Evolutionary conservation across 2,329 filamentous ascomycete species (phyloP).

Genomic region (Didymella pinodella): DNA sequence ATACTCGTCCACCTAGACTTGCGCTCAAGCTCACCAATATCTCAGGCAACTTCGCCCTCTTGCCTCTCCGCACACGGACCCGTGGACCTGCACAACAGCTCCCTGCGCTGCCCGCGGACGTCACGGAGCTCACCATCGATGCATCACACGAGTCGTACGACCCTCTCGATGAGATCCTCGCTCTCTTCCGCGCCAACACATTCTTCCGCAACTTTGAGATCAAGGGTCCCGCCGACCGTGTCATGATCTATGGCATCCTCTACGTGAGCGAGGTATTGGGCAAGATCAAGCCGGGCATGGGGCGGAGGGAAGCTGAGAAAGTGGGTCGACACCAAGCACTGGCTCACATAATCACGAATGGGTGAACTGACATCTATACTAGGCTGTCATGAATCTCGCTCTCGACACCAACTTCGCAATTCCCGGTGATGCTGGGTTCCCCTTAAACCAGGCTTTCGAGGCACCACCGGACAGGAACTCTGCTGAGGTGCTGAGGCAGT

Average conservation of each 20-base stretch:
- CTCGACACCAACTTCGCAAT: conserved; percentile 93
- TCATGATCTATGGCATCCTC: conserved; percentile 95
- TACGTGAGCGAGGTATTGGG: conserved; percentile 89
- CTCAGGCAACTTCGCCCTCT: conserved; percentile 88
- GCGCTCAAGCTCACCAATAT: conserved; percentile 8
- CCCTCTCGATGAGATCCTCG: conserved; percentile 90
- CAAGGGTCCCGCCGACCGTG: conserved; percentile 90
- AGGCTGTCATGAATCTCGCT: conserved; percentile 89
- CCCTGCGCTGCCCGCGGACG: conserved; percentile 60
- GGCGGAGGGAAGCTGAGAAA: conserved; percentile 71
- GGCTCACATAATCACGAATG: neutral
- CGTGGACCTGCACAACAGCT: conserved; percentile 94
- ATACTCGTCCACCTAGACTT: neutral
- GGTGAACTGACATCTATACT: neutral
- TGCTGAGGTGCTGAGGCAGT: conserved; percentile 86
- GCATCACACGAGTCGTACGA: conserved; percentile 94
- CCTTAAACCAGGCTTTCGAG: conserved; percentile 96
- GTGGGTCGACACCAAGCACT: conserved; percentile 50
- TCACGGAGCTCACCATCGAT: conserved; percentile 69
- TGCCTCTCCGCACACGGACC: conserved; percentile 92
- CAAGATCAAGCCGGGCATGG: conserved; percentile 82
- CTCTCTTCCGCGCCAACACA: conserved; percentile 95
- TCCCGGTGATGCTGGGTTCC: conserved; percentile 91
- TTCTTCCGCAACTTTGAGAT: conserved; percentile 99
- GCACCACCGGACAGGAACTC: conserved; percentile 85